Conservation (phyloP, 257 asterid species). For the Solanum phureja region DNA sequence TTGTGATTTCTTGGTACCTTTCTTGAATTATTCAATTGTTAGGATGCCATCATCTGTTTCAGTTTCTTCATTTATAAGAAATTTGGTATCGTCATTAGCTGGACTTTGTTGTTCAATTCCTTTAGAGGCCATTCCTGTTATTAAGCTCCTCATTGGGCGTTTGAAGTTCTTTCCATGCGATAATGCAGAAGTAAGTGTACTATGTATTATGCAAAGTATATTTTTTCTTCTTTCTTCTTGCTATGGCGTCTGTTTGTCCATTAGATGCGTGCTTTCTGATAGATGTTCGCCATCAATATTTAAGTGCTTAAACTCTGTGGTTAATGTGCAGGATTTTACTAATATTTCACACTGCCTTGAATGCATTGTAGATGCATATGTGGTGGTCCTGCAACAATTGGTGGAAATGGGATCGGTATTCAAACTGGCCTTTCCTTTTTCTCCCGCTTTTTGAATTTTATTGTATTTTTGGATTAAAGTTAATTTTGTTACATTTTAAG, state of each 20-base stretch:
- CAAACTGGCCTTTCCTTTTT: background rate
- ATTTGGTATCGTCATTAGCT: slow-evolving; percentile 52
- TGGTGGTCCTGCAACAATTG: slow-evolving; percentile 64
- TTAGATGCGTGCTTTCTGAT: background rate
- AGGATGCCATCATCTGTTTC: slow-evolving; percentile 29
- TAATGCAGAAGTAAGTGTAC: slow-evolving; percentile 61
- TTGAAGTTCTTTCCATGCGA: slow-evolving; percentile 51
- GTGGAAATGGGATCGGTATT: slow-evolving; percentile 60
- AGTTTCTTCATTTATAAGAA: slow-evolving; percentile 34
- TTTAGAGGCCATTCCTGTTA: slow-evolving; percentile 53
- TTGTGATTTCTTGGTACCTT: slow-evolving; percentile 78
- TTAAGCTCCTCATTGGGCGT: slow-evolving; percentile 49
- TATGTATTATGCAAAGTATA: background rate
- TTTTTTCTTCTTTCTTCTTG: background rate
- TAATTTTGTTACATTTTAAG: background rate
- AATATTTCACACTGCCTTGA: slow-evolving; percentile 37
- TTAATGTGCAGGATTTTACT: slow-evolving; percentile 44
- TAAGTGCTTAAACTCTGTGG: background rate
- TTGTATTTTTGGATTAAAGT: background rate
- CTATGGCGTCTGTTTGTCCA: background rate
- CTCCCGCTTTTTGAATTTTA: background rate
- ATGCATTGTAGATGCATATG: slow-evolving; percentile 58
- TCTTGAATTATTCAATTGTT: slow-evolving; percentile 59
- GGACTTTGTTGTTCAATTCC: slow-evolving; percentile 72
- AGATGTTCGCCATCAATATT: background rate